Conservation (phyloP, 441 rosid genomes). For the Populus hybrid region DNA sequence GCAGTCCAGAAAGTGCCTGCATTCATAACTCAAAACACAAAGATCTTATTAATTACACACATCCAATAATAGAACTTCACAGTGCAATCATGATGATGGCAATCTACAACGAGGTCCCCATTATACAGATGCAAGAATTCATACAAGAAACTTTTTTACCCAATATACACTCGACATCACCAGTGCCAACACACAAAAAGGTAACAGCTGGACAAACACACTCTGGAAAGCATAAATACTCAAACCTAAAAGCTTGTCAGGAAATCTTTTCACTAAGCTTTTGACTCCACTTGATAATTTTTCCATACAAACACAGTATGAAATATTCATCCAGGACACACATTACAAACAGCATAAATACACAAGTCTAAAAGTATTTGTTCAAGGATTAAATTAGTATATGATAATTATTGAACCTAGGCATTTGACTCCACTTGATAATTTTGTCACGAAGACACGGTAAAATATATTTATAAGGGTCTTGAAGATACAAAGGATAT, state of each 20-base stretch:
- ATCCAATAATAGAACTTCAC: conserved; percentile 3
- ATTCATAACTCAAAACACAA: conserved; percentile 25
- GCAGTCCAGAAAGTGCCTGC: conserved; percentile 93
- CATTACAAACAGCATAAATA: background rate
- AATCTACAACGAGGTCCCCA: background rate
- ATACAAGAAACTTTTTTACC: background rate
- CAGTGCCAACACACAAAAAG: conserved; percentile 1
- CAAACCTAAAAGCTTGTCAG: background rate
- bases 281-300: background rate
- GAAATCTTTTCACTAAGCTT: background rate
- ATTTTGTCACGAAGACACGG: background rate
- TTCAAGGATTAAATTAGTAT: background rate
- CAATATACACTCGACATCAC: background rate
- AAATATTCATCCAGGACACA: background rate
- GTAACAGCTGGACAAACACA: background rate
- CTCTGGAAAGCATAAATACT: background rate
- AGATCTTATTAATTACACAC: background rate
- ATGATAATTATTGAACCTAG: background rate
- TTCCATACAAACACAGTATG: background rate
- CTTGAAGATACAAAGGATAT: background rate
- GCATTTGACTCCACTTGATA: background rate
- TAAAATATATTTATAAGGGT: background rate
- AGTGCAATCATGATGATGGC: background rate
- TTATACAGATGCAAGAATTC: background rate
- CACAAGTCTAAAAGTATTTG: background rate